These are phyloP conservation scores for Myxozyma neglecta DNA, from an alignment of 805 yeast species.

Conservation along the genomic window DNA sequence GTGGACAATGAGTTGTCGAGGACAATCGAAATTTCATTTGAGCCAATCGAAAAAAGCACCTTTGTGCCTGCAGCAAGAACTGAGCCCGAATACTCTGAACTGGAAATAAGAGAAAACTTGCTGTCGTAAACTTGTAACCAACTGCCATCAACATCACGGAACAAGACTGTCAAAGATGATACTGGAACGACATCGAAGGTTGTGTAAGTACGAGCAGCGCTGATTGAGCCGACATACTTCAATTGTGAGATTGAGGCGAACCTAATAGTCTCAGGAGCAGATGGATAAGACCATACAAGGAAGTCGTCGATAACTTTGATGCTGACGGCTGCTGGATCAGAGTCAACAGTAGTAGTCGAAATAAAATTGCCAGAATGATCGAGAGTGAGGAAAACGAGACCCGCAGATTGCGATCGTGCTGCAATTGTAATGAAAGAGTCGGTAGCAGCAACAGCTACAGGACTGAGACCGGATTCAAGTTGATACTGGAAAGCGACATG, in stretches of 20 bases:
- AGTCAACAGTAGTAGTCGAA: slow-evolving; percentile 1
- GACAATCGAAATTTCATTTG: background rate
- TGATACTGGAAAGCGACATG: slow-evolving; percentile 4
- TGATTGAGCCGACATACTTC: background rate
- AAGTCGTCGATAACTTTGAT: background rate
- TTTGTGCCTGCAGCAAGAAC: background rate
- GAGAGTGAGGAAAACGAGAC: slow-evolving; percentile 11
- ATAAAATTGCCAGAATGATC: slow-evolving; percentile 1
- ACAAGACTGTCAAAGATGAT: background rate
- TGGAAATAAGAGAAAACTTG: background rate
- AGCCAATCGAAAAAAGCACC: background rate
- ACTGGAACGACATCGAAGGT: background rate
- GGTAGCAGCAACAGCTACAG: slow-evolving; percentile 4
- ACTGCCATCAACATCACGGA: background rate
- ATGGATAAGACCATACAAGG: slow-evolving; percentile 17
- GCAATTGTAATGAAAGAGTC: slow-evolving; percentile 1
- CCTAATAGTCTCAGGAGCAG: slow-evolving; percentile 5
- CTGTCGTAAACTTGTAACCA: background rate
- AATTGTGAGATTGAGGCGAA: background rate
- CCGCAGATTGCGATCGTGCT: slow-evolving; percentile 8
- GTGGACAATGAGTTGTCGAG: background rate
- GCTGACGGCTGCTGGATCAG: slow-evolving; percentile 16
- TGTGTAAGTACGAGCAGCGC: slow-evolving; percentile 1
- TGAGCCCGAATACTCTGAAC: background rate
- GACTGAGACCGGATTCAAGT: slow-evolving; percentile 9